These are phyloP conservation scores for Nymphaea thermarum DNA, from an alignment of 164 flowering plant species.

Conservation along the genomic window DNA sequence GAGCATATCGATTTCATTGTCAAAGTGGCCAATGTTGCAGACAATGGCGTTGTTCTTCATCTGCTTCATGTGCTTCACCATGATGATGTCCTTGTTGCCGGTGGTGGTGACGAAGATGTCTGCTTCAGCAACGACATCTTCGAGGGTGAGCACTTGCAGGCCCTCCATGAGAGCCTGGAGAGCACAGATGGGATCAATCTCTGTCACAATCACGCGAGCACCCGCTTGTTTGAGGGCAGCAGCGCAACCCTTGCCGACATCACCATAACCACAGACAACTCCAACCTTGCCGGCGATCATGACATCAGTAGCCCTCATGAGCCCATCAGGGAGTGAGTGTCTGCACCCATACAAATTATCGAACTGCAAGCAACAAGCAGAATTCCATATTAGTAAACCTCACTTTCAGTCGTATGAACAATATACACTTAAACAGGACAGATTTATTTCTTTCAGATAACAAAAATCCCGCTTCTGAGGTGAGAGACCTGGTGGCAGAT, in stretches of 20 bases:
- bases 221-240: conserved; percentile 20
- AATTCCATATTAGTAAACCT: no score
- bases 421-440: no score
- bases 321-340: conserved; percentile 20
- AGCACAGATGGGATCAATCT: conserved; percentile 29
- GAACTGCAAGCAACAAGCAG: conserved; percentile 1
- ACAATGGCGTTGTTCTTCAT: conserved; percentile 35
- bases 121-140: conserved; percentile 17
- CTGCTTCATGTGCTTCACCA: conserved; percentile 23
- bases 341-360: conserved; percentile 20
- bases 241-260: conserved; percentile 22
- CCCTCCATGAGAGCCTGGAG: conserved; percentile 32
- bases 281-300: conserved; percentile 22
- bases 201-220: conserved; percentile 22
- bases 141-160: conserved; percentile 17
- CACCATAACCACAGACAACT: conserved; percentile 17
- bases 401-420: no score
- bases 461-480: no score
- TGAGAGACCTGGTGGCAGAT: no score
- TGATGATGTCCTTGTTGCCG: conserved; percentile 28
- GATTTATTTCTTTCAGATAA: no score
- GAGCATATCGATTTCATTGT: conserved; percentile 18
- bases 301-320: conserved; percentile 19
- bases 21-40: conserved; percentile 31
- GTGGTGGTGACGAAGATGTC: conserved; percentile 23